These are phyloP conservation scores for Primulina eburnea DNA, from an alignment of 257 asterid species.

Conservation along the genomic window DNA sequence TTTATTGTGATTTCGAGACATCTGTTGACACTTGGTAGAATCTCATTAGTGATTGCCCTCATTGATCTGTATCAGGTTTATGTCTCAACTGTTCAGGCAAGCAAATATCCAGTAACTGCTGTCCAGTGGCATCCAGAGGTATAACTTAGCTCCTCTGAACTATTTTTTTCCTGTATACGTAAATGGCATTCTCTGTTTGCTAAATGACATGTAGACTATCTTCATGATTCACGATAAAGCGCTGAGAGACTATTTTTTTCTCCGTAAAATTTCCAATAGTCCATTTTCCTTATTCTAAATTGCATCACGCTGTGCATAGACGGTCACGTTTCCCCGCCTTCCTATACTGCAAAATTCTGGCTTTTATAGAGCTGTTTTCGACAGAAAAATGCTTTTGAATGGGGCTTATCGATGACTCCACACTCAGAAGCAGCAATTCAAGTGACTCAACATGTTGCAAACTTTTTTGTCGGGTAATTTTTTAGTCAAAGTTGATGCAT, in stretches of 20 bases:
- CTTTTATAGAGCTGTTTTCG: conserved; percentile 9
- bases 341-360: conserved; percentile 6
- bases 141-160: conserved; percentile 12
- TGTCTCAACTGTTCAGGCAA: conserved; percentile 81
- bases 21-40: conserved; percentile 21
- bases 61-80: conserved; percentile 51
- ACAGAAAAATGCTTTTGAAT: conserved; percentile 96
- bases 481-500: neutral
- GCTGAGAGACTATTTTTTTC: neutral
- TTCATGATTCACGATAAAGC: neutral
- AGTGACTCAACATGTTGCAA: conserved; percentile 92
- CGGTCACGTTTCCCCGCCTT: neutral
- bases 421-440: conserved; percentile 94
- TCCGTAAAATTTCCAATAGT: neutral
- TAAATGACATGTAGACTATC: neutral
- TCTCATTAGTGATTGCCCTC: conserved; percentile 14
- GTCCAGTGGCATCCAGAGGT: conserved; percentile 99
- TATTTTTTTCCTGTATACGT: neutral
- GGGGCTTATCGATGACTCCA: conserved; percentile 87
- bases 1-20: neutral
- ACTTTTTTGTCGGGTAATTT: conserved; percentile 69
- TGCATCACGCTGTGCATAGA: neutral
- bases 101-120: conserved; percentile 73
- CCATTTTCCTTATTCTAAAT: conserved; percentile 3
- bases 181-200: neutral